Evolutionary conservation across 2,329 filamentous ascomycete species (phyloP), one percentile per base, ranked within the genome.

Genomic region (Zalaria obscura): DNA sequence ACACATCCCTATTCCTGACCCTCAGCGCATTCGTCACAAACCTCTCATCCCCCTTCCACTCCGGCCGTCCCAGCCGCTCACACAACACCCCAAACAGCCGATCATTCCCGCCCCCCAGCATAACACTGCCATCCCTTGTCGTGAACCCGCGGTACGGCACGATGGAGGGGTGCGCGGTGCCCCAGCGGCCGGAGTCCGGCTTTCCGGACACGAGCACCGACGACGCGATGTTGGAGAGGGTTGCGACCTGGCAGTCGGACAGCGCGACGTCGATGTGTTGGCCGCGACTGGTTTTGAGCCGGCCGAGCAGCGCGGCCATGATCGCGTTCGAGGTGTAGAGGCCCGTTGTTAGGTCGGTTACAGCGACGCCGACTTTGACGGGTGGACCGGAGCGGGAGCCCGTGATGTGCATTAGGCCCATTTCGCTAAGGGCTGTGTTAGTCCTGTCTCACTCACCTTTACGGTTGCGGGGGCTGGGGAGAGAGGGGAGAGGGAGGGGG

Each of bases 341-440:
- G 0, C 91, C 91, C 0, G 91, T 96, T 0, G 91, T 96, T 39
- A 98, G 65, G 61, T 98, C 91, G 0, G 91, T 96, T 3, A 98
- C 91, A 2, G 91, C 91, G 3, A 98, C 91, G 11, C 91, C 91
- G 2, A 98, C 91, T 64, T 98, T 98, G 33, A 95, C 91, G 0
- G 91, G 91, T 2, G 87, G 82, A 0, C 89, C 87, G 53, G 93
- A 83, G 42, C 88, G 74, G 46, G 75, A 75, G 28, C 91, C 91
- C 0, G 91, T 98, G 52, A 98, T 96, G 64, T 98, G 91, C 91
- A 98, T 98, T 43, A 98, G 66, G 1, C 91, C 91, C 65, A 98
- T 88, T 59, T 96, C 91, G 7, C 66, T 69, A 41, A 3, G 1
- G 9, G 18, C 25, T 9, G 8, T 3, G 9, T 38, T 9, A 40